A percentile compares a stretch with the other conserved stretches of the same genome.
Evolutionary conservation across 140 eudicot species (phyloP).

Genomic region (Bidens hawaiensis): DNA sequence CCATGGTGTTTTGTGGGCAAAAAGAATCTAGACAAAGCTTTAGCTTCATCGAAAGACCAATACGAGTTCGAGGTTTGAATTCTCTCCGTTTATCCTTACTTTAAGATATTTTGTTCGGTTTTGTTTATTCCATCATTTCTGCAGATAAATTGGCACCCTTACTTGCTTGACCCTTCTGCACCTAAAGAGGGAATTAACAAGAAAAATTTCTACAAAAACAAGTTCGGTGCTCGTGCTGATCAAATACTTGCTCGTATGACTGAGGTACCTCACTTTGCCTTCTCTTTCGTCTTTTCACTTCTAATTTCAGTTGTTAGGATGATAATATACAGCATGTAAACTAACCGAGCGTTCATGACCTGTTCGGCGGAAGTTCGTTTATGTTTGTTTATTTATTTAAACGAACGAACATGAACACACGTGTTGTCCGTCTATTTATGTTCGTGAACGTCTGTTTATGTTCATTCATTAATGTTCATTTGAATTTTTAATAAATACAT

Average conservation of each 20-base stretch:
- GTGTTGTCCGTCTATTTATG: too few relatives aligned
- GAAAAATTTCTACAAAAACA: slow-evolving; percentile 49
- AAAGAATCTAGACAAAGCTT: slow-evolving; percentile 83
- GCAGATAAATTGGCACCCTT: slow-evolving; percentile 91
- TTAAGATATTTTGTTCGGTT: background rate
- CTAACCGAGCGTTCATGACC: too few relatives aligned
- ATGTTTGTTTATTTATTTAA: too few relatives aligned
- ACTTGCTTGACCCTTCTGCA: slow-evolving; percentile 72
- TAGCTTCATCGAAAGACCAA: slow-evolving; percentile 57
- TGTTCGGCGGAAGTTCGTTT: too few relatives aligned
- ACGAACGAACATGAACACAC: too few relatives aligned
- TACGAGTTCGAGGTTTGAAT: slow-evolving; percentile 65
- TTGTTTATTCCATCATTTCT: background rate
- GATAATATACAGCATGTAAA: background rate
- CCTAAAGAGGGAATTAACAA: slow-evolving; percentile 79
- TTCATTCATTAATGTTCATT: too few relatives aligned
- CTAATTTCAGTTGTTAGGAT: background rate
- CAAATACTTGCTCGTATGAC: slow-evolving; percentile 66
- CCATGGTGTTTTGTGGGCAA: slow-evolving; percentile 99
- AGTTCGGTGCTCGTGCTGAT: slow-evolving; percentile 65
- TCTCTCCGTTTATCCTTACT: background rate
- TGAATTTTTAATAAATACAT: too few relatives aligned
- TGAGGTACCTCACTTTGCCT: slow-evolving; percentile 37
- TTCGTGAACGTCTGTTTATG: too few relatives aligned
- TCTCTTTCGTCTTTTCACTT: background rate